These are phyloP conservation scores for Trichoderma koningii DNA, from an alignment of 2,329 filamentous ascomycete species.

Conservation along the genomic window DNA sequence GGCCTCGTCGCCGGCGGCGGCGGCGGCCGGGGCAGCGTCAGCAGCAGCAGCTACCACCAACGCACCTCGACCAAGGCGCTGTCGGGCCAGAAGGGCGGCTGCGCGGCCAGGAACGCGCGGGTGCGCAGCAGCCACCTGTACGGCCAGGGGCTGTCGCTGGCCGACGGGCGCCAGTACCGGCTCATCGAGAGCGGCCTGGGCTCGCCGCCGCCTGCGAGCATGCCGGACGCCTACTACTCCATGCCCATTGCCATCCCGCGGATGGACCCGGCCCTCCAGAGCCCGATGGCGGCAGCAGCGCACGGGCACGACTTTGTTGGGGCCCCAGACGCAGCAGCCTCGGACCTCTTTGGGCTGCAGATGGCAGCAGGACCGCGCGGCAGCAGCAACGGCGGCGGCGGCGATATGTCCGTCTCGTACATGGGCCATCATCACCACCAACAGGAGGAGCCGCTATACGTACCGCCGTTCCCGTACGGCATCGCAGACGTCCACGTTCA, in stretches of 20 bases:
- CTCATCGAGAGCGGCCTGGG: constrained; percentile 23
- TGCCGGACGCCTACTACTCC: constrained; percentile 32
- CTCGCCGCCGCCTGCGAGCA: constrained; percentile 31
- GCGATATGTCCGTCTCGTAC: constrained; percentile 16
- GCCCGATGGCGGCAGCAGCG: constrained; percentile 7
- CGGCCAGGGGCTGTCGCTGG: constrained; percentile 31
- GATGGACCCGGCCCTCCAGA: constrained; percentile 29
- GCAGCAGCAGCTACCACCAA: constrained; percentile 28
- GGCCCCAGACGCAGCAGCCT: constrained; percentile 5
- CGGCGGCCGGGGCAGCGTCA: neutral
- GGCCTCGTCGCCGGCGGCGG: no score
- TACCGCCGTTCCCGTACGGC: constrained; percentile 34
- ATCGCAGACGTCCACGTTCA: constrained; percentile 36
- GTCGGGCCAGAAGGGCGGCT: constrained; percentile 41
- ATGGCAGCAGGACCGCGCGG: constrained; percentile 16
- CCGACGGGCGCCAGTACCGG: constrained; percentile 9
- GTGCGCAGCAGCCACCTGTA: constrained; percentile 33
- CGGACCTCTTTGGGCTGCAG: constrained; percentile 27
- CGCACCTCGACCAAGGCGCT: constrained; percentile 38
- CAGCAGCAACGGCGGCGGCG: constrained; percentile 23
- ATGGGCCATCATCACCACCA: constrained; percentile 21
- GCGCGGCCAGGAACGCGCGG: constrained; percentile 36
- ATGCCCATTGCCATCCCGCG: constrained; percentile 32
- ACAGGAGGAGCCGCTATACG: constrained; percentile 2
- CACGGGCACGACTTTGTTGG: constrained; percentile 25